Percentiles rank a stretch among this genome's conserved stretches.
Evolutionary conservation across 2,329 filamentous ascomycete species (phyloP).

Genomic region (Bipolaris oryzae): DNA sequence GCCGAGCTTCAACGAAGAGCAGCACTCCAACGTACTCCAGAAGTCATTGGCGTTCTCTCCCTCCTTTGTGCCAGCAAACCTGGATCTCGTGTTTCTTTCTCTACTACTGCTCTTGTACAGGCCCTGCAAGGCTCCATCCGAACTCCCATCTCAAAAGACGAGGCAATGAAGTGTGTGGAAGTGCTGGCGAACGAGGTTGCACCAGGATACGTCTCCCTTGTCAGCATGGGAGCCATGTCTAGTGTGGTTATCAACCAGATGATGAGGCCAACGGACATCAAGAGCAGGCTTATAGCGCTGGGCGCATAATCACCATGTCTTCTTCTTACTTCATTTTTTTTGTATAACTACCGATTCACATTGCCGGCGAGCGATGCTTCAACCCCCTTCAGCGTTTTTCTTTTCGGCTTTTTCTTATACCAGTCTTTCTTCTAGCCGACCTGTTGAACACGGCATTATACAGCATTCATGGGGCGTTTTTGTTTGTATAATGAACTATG

Average conservation of each 20-base stretch:
- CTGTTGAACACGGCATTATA: not conserved
- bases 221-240: constrained; percentile 48
- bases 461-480: not conserved
- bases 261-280: constrained; percentile 44
- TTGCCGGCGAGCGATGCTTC: not conserved
- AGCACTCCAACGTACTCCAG: constrained; percentile 55
- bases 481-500: not conserved
- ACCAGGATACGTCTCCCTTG: constrained; percentile 51
- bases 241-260: constrained; percentile 52
- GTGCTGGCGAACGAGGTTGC: constrained; percentile 53
- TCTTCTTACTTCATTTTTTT: not conserved
- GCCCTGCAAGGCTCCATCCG: constrained; percentile 54
- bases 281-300: constrained; percentile 38
- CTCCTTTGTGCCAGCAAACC: constrained; percentile 49
- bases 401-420: not conserved
- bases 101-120: constrained; percentile 51
- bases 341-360: not conserved
- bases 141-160: constrained; percentile 53
- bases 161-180: constrained; percentile 52
- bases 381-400: not conserved
- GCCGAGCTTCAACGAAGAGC: constrained; percentile 54
- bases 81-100: constrained; percentile 51
- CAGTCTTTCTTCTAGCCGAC: not conserved
- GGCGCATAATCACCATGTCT: constrained; percentile 21
- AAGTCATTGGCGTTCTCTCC: constrained; percentile 52